Percentiles rank a stretch among this genome's conserved stretches.
These are phyloP conservation scores for Cryptosporidium sp. DNA, from an alignment of 169 alveolate genomes.

Conservation along the genomic window DNA sequence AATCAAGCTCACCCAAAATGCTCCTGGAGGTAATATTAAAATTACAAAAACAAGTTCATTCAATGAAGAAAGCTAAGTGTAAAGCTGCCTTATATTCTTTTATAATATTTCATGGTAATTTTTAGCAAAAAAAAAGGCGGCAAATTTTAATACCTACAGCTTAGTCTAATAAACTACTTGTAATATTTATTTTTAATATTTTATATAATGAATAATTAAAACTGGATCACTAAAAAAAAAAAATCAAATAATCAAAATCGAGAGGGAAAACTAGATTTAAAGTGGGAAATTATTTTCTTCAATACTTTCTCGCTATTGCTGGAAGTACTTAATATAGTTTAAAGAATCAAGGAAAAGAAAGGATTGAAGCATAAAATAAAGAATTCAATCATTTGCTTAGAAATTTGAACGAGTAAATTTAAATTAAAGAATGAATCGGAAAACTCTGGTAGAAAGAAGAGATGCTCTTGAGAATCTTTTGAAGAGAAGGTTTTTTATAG, in stretches of 20 bases:
- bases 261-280: not conserved
- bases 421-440: slow-evolving; percentile 1
- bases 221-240: not conserved
- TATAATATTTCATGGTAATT: too few relatives aligned
- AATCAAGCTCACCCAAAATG: slow-evolving; percentile 16
- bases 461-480: slow-evolving; percentile 88
- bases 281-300: not conserved
- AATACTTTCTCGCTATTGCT: too few relatives aligned
- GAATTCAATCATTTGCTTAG: too few relatives aligned
- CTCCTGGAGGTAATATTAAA: slow-evolving; percentile 26
- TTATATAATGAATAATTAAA: not conserved
- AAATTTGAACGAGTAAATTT: too few relatives aligned
- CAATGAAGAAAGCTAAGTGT: slow-evolving; percentile 37
- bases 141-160: too few relatives aligned
- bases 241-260: not conserved
- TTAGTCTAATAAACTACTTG: not conserved
- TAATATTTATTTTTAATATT: not conserved
- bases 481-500: slow-evolving; percentile 91
- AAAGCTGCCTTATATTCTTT: too few relatives aligned
- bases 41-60: slow-evolving; percentile 19
- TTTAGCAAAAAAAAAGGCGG: too few relatives aligned
- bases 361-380: not conserved
- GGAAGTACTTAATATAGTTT: not conserved
- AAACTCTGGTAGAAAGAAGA: slow-evolving; percentile 10
- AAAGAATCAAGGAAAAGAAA: too few relatives aligned